Evolutionary conservation across 164 flowering plant genomes (phyloP), one percentile per base, ranked within the genome.

Genomic region (Aristolochia contorta): DNA sequence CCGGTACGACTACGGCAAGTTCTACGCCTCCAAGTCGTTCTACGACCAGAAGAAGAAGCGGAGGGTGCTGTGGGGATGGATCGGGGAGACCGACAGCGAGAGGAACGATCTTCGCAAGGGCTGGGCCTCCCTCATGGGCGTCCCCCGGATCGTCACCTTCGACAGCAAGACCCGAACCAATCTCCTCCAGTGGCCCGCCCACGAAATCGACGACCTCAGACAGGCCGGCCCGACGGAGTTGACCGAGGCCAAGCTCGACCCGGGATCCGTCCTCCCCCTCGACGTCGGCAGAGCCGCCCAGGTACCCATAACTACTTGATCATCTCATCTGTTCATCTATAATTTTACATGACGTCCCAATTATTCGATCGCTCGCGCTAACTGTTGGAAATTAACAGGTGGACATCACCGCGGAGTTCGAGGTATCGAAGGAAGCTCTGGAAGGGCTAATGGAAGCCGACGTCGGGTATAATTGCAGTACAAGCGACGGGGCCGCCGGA

Each of bases 31-130:
- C 12, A 88, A 88, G 74, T 74, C 94, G 4, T 88, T 91, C 66
- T 91, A 78, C 56, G 97, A 91, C 57, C 84, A 77, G 66, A 63
- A 67, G 21, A 91, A 74, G 66, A 1, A 61, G 59, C 79, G 96
- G 62, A 83, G 96, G 58, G 64, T 88, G 5, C 56, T 88, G 68
- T 91, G 94, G 97, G 89, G 94, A 46, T 91, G 94, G 93, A 77
- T 74, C 33, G 72, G 78, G 24, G 97, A 91, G 62, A 76, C 86
- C 12, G 97, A 91, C 19, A 77, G 79, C 56, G 88, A 80, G 67
- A 7, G 1, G 25, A 71, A 84, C 15, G 97, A 91, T 58, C 21
- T 84, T 0, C 37, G 65, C 58, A 89, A 86, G 67, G 56, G 56
- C 16, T 53, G 56, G 56, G 56, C 56, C 30, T 53, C 56, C 16